Base-by-base conservation (phyloP, 2,329 filamentous ascomycete species). In the Chaetomiaceae sp. region DNA sequence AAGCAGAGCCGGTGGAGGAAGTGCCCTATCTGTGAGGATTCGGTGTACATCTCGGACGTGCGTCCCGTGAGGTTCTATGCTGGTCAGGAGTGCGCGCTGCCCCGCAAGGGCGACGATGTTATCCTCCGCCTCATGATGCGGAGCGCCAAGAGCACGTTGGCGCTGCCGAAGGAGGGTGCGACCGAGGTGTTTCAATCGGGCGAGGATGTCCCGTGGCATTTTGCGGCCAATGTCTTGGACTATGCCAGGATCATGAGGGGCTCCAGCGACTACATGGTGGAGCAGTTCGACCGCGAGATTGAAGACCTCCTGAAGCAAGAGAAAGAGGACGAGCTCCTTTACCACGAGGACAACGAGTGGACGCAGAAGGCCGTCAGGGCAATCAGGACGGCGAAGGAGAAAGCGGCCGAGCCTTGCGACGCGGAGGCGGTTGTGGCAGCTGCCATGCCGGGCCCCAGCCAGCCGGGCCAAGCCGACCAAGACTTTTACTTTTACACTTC, bases 11-110 rank as follows among this genome's bases (percentile, higher is more conserved):
- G 85, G 45, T 96, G 88, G 79, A 95, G 95, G 70, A 95, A 95
- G 63, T 98, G 93, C 57, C 91, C 93, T 0, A 90, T 98, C 27
- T 98, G 93, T 64, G 93, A 88, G 70, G 93, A 98, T 64, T 83
- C 79, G 38, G 80, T 98, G n/a, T 95, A 93, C 62, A 76, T 90
- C n/a, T 84, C 87, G 8, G 93, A 98, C 53, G 88, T 86, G 18
- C 77, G 87, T 39, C 89, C 93, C 1, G 90, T 96, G 18, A 79
- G 90, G 39, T 96, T 93, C 76, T 96, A 95, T 59, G 79, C 79
- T 32, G 91, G 89, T 1, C 89, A 96, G 65, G 90, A 97, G 66
- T 83, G 81, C 35, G 79, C 86, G 32, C 69, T 88, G 29, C 88
- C 90, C 4, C 76, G 82, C 27, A 84, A 91, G 59, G 91, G 91